phyloP scores from a whole-genome alignment of 305 asterid species.

The Fraxinus nigra region DNA sequence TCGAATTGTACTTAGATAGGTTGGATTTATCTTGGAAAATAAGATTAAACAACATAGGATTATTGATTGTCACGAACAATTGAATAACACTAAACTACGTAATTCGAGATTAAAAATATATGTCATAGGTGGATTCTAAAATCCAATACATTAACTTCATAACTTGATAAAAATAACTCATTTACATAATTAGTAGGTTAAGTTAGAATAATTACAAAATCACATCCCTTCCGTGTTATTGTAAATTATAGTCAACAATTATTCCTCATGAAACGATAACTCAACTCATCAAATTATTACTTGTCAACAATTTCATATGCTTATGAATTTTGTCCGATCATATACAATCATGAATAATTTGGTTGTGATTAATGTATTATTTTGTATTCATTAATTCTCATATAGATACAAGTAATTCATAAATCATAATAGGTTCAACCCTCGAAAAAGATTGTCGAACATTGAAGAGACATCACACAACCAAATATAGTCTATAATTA shows the following conservation, averaged over 20 bases:
- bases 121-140: neutral
- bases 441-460: neutral
- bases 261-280: no score
- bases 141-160: neutral
- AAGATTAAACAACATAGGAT: no score
- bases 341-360: no score
- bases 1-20: neutral
- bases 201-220: neutral
- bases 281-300: neutral
- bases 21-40: no score
- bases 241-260: no score
- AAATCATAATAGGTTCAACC: neutral
- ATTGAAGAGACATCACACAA: no score
- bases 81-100: no score
- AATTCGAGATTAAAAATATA: no score
- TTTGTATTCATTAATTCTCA: neutral
- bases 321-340: no score
- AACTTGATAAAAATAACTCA: neutral
- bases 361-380: no score
- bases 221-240: neutral
- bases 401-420: neutral
- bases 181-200: neutral
- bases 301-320: neutral
- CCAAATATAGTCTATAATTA: no score
- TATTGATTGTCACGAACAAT: no score